phyloP scores from a whole-genome alignment of 352 stramenopile species.

The Pythium insidiosum region DNA sequence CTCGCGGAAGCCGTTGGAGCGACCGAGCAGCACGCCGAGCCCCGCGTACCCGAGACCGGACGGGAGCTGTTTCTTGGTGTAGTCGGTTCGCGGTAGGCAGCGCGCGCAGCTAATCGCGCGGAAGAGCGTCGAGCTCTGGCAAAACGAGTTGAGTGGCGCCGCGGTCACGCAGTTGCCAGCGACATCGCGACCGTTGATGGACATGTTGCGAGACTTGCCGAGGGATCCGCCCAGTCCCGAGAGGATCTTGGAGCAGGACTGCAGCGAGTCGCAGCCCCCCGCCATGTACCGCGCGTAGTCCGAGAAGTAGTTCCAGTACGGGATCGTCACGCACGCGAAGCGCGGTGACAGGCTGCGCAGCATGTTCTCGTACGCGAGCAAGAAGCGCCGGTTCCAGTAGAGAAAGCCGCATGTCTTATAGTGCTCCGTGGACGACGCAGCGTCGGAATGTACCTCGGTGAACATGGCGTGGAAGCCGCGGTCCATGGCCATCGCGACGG shows the following conservation, averaged over 20 bases:
- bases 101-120: conserved; percentile 22
- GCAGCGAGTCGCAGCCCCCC: conserved; percentile 27
- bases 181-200: conserved; percentile 14
- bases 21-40: conserved; percentile 32
- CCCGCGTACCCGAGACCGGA: conserved; percentile 51
- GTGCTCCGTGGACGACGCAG: conserved; percentile 23
- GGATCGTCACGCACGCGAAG: conserved; percentile 62
- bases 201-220: conserved; percentile 5
- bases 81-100: conserved; percentile 50
- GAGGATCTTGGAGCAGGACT: conserved; percentile 56
- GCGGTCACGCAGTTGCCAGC: conserved; percentile 18
- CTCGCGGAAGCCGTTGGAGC: conserved; percentile 29
- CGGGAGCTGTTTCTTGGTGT: conserved; percentile 29
- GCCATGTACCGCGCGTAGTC: conserved; percentile 42
- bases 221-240: conserved; percentile 45
- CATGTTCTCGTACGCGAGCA: conserved; percentile 74
- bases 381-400: conserved; percentile 63
- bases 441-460: conserved; percentile 41
- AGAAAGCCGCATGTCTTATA: conserved; percentile 45
- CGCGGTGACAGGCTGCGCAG: conserved; percentile 45
- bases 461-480: conserved; percentile 48
- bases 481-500: conserved; percentile 42
- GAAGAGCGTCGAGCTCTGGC: conserved; percentile 30
- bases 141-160: conserved; percentile 26
- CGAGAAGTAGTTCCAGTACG: conserved; percentile 75